Conservation (phyloP, 495 filamentous ascomycete species). For the Oleoguttula mirabilis region DNA sequence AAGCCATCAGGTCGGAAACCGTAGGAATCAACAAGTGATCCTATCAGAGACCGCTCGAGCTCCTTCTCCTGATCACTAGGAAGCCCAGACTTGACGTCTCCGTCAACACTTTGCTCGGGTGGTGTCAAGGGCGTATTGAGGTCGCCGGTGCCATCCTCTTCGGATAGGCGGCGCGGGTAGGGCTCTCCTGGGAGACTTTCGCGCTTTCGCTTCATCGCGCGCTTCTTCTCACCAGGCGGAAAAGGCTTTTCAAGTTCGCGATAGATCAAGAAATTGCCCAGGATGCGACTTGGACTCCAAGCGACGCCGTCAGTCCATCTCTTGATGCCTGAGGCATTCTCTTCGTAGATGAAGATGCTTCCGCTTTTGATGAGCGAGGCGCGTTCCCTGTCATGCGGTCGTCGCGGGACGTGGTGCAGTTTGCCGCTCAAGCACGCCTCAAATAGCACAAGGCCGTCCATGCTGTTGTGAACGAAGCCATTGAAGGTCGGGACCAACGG, state of each 20-base stretch:
- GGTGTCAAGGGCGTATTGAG: constrained; percentile 17
- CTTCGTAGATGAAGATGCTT: constrained; percentile 80
- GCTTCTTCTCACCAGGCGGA: constrained; percentile 79
- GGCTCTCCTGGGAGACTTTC: constrained; percentile 16
- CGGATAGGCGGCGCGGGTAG: constrained; percentile 18
- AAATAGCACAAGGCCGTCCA: constrained; percentile 65
- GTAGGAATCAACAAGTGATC: constrained; percentile 77
- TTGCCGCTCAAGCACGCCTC: constrained; percentile 58
- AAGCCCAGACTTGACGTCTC: constrained; percentile 16
- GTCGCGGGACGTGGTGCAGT: constrained; percentile 61
- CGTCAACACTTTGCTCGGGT: constrained; percentile 9
- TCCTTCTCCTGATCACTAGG: constrained; percentile 34
- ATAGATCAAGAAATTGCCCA: constrained; percentile 83
- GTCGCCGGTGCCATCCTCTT: constrained; percentile 20
- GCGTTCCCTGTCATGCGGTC: constrained; percentile 77
- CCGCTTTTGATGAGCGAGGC: constrained; percentile 63
- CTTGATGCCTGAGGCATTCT: constrained; percentile 78
- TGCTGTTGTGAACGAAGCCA: constrained; percentile 39
- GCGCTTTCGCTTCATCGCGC: constrained; percentile 58
- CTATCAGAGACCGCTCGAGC: constrained; percentile 57
- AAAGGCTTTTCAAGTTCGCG: constrained; percentile 74
- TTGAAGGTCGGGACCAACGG: constrained; percentile 22
- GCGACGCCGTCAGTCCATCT: constrained; percentile 84
- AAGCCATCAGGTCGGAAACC: constrained; percentile 73
- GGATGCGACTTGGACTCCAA: constrained; percentile 83